Evolutionary conservation across 2,329 filamentous ascomycete genomes (phyloP), one percentile per base, ranked within the genome.

Genomic region (Plenodomus biglobosus): DNA sequence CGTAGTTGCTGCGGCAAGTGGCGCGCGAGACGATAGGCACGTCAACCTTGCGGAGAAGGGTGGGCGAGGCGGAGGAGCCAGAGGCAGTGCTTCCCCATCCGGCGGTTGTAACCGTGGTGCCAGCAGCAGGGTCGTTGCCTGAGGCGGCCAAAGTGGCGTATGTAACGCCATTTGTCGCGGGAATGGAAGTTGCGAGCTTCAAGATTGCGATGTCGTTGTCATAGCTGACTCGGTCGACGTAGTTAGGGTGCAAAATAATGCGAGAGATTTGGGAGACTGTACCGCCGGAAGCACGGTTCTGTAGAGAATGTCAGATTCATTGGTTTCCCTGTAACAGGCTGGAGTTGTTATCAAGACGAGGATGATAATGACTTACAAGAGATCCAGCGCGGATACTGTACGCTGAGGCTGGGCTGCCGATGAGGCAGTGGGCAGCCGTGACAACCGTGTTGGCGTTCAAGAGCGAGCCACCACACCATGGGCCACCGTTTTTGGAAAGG

Each of bases 351-450:
- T 15, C 27, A 32, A 15, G 27, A 3, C 15, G 3, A 11, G 8
- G 11, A 21, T 2, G 30, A 18, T 2, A n/a, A 15, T 6, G 30
- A 52, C 53, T 34, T 56, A 64, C 62, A 21, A 65, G 37, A 30
- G 50, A 50, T 42, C 64, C 64, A n/a, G 57, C 53, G 27, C 64
- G 64, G 41, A 67, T 45, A 10, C 34, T 39, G 32, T 61, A 22
- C 7, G 42, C n/a, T 6, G 55, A 58, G 27, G 55, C 59, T 45
- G 47, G 45, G 24, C 46, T 42, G 36, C 48, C 52, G 8, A 52
- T 53, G 43, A 50, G 54, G 50, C 64, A 67, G 52, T 67, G 64
- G 49, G 54, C 62, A 30, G 64, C 64, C 11, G 62, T 65, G 44
- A 67, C 30, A 40, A 67, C 59, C 2, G 64, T 67, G 57, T 59